Evolutionary conservation across 2,329 filamentous ascomycete genomes (phyloP).

Genomic region (Ophiostoma sp.): DNA sequence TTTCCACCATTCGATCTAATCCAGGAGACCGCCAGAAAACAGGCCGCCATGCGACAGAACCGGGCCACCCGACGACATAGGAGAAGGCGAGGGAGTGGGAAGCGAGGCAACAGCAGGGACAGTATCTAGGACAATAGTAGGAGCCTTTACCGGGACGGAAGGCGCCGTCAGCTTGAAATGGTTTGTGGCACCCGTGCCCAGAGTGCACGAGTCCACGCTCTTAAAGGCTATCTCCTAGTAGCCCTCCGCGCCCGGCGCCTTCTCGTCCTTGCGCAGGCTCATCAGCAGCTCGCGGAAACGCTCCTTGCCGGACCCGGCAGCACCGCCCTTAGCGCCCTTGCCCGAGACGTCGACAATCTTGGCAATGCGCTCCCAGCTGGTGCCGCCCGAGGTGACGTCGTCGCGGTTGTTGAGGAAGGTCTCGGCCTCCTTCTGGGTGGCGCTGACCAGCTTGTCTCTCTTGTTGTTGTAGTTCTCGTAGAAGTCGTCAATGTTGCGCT

Average conservation of each 20-base stretch:
- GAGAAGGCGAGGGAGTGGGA: background rate
- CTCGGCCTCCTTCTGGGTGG: slow-evolving; percentile 89
- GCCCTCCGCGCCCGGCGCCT: slow-evolving; percentile 67
- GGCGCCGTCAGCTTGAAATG: slow-evolving; percentile 20
- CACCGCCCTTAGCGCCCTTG: slow-evolving; percentile 84
- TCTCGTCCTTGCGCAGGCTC: slow-evolving; percentile 90
- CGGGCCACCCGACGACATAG: background rate
- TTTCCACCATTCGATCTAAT: background rate
- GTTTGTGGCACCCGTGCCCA: background rate
- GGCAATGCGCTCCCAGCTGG: slow-evolving; percentile 96
- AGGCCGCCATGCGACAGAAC: background rate
- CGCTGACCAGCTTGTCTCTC: slow-evolving; percentile 87
- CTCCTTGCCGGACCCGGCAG: slow-evolving; percentile 88
- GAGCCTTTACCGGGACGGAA: background rate
- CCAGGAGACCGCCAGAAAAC: background rate
- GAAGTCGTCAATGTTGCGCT: slow-evolving; percentile 95
- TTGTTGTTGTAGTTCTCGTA: slow-evolving; percentile 99
- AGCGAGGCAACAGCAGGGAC: background rate
- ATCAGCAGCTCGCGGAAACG: slow-evolving; percentile 89
- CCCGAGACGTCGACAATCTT: slow-evolving; percentile 97
- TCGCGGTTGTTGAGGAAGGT: slow-evolving; percentile 86
- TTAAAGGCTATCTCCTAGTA: slow-evolving; percentile 46
- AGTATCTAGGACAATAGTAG: background rate
- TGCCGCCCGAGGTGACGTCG: slow-evolving; percentile 90
- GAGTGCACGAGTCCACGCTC: slow-evolving; percentile 18